phyloP scores from a whole-genome alignment of 1,284 basidiomycete genomes.

The Phellopilus nigrolimitatus region DNA sequence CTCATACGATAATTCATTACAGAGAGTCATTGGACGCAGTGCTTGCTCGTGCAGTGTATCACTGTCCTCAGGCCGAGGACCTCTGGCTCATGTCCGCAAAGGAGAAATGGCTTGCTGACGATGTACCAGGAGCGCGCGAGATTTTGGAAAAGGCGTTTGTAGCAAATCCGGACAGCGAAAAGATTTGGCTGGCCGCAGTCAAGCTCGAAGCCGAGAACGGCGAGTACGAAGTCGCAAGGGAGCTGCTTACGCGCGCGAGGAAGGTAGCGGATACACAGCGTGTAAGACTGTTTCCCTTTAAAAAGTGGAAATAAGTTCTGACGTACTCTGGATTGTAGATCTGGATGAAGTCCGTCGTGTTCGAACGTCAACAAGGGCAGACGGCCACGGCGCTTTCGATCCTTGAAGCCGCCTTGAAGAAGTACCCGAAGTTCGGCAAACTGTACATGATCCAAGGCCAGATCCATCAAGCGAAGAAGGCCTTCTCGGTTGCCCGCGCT shows the following conservation, averaged over 20 bases:
- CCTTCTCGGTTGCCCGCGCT: conserved; percentile 64
- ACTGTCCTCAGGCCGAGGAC: conserved; percentile 92
- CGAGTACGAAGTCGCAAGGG: conserved; percentile 78
- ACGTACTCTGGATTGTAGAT: conserved; percentile 55
- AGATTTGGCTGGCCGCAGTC: conserved; percentile 95
- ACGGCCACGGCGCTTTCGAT: conserved; percentile 71
- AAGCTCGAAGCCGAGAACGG: conserved; percentile 95
- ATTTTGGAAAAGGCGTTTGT: conserved; percentile 89
- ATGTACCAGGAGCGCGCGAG: conserved; percentile 82
- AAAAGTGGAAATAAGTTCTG: conserved; percentile 6
- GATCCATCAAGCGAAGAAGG: conserved; percentile 63
- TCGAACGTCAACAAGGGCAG: conserved; percentile 86
- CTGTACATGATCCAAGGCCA: conserved; percentile 97
- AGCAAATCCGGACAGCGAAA: conserved; percentile 94
- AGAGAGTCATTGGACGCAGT: conserved; percentile 82
- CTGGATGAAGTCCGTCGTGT: conserved; percentile 97
- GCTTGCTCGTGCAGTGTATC: conserved; percentile 76
- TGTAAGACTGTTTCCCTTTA: conserved; percentile 37
- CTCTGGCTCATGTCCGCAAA: conserved; percentile 98
- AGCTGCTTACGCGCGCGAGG: conserved; percentile 84
- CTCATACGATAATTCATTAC: background rate
- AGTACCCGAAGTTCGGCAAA: conserved; percentile 86
- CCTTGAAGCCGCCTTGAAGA: conserved; percentile 67
- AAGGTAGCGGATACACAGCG: conserved; percentile 87
- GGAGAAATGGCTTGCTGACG: conserved; percentile 87